Evolutionary conservation across 495 filamentous ascomycete species (phyloP), one percentile per base, ranked within the genome.

Genomic region (Staphylotrichum tortipilum): DNA sequence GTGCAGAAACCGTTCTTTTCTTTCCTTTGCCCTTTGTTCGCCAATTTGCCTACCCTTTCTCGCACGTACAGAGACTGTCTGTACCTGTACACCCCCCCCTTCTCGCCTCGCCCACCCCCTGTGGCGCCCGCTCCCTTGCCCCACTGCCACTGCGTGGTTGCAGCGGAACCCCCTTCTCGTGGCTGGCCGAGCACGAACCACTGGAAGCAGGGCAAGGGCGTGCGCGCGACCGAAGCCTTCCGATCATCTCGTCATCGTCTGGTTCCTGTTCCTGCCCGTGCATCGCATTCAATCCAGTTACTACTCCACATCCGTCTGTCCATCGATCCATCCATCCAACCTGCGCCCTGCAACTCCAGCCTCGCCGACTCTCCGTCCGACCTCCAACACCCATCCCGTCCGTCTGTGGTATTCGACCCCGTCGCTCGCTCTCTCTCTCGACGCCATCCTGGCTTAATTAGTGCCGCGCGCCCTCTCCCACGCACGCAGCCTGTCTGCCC

Each of bases 71-170:
- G n/a, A n/a, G n/a, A n/a, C n/a, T n/a, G n/a, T n/a, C n/a, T n/a
- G n/a, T n/a, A n/a, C 11, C 26, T 29, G 26, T 5, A 29, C 9
- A 29, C 9, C 22, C 24, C 15, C 26, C 3, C 7, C 11, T 12
- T 1, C 21, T 49, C 36, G 4, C n/a, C 24, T 24, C 22, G 12
- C 29, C 7, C 28, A 24, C 23, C 3, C 36, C 55, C 50, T 52
- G 56, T 53, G 52, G 53, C 56, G 53, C 54, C 46, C 49, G 38
- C 38, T 47, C 14, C 39, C 28, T 48, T 40, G 39, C 50, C 44
- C 45, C 44, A 42, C 39, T 41, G 38, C 6, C 5, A 15, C n/a
- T n/a, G n/a, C n/a, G n/a, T n/a, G n/a, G 11, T 14, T 41, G 43
- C 30, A 30, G 29, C 12, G 44, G 33, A 26, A 17, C 30, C 18